Conservation (phyloP, 163 green algal genomes). For the Scenedesmus sp. region DNA sequence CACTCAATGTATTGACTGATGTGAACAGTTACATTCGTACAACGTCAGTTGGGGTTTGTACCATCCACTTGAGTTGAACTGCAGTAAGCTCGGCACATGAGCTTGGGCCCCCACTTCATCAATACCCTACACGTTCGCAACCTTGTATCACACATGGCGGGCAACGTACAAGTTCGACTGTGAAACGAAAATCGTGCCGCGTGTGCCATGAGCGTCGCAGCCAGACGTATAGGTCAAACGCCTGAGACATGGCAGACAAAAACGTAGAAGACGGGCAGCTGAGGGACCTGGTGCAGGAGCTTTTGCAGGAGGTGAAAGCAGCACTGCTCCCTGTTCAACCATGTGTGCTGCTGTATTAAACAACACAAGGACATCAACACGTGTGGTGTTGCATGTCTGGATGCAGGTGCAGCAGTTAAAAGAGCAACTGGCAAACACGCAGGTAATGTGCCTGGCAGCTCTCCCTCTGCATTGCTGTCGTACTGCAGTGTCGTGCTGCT, state of each 20-base stretch:
- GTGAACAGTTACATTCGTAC: too few species aligned
- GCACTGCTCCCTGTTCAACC: not conserved
- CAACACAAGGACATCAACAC: not conserved
- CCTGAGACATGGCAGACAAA: not conserved
- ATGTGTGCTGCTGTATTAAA: not conserved
- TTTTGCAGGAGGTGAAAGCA: not conserved
- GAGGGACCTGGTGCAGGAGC: not conserved
- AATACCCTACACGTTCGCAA: too few species aligned
- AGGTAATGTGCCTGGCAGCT: not conserved
- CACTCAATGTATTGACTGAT: too few species aligned
- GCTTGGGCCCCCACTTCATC: too few species aligned
- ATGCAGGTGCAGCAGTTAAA: conserved; percentile 5
- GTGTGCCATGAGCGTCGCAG: not conserved
- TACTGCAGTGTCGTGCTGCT: not conserved
- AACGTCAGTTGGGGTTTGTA: too few species aligned
- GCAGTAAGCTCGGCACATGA: too few species aligned
- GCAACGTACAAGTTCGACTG: too few species aligned
- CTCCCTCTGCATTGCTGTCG: not conserved
- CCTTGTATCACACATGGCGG: too few species aligned
- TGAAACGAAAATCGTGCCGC: not conserved
- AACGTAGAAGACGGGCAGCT: not conserved
- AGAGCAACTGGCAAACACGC: not conserved
- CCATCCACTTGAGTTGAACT: too few species aligned
- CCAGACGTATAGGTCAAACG: not conserved
- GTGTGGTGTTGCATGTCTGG: not conserved